These are phyloP conservation scores for Orychophragmus violaceus DNA, from an alignment of 345 rosid genomes.

Conservation along the genomic window DNA sequence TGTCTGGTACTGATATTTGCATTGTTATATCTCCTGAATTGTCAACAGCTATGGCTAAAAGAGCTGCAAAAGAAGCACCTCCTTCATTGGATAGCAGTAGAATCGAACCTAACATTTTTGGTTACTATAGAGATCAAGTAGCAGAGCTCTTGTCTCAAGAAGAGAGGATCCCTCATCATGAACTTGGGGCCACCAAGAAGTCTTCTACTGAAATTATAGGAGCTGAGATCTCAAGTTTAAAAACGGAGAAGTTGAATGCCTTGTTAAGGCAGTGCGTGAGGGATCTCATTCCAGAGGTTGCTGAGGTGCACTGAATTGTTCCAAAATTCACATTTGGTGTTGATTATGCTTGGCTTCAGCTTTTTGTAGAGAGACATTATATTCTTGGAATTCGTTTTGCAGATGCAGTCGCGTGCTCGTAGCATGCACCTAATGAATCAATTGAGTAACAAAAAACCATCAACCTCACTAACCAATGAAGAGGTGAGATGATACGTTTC, in stretches of 20 bases:
- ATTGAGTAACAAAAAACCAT: constrained; percentile 1
- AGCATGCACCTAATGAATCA: neutral
- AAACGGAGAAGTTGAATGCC: constrained; percentile 19
- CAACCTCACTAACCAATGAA: neutral
- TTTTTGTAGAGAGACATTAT: neutral
- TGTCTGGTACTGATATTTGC: too few relatives aligned
- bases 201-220: constrained; percentile 19
- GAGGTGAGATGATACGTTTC: neutral
- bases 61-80: constrained; percentile 9
- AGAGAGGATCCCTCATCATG: constrained; percentile 14
- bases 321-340: neutral
- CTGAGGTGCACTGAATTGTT: constrained; percentile 16
- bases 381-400: neutral
- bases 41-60: constrained; percentile 14
- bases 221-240: constrained; percentile 15
- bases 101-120: constrained; percentile 7
- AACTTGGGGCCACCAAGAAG: neutral
- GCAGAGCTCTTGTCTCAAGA: constrained; percentile 16
- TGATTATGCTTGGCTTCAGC: neutral
- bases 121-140: constrained; percentile 18
- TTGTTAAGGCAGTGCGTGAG: constrained; percentile 21
- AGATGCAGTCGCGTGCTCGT: constrained; percentile 20
- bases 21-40: too few relatives aligned
- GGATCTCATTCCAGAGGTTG: constrained; percentile 11
- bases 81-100: neutral